These are phyloP conservation scores for Phaeolepiota aurea DNA, from an alignment of 768 basidiomycete species.

Conservation along the genomic window DNA sequence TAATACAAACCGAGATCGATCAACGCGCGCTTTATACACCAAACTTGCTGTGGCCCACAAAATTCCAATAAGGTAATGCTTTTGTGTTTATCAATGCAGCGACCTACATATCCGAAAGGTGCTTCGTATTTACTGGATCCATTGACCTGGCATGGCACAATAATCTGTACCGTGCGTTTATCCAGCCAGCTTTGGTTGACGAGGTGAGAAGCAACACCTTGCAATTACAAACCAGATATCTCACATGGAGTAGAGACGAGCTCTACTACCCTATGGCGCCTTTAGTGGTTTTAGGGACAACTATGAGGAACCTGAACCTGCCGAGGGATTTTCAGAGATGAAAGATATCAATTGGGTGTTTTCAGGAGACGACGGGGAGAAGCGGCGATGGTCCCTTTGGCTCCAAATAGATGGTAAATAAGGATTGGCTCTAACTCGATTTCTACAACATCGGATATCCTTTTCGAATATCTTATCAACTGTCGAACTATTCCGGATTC, in stretches of 20 bases:
- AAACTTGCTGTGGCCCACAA: constrained; percentile 50
- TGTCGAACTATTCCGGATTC: no score
- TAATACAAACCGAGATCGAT: constrained; percentile 80
- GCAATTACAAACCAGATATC: neutral
- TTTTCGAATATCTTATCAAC: neutral
- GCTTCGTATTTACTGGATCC: constrained; percentile 68
- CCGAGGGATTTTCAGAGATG: constrained; percentile 76
- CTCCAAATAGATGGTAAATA: constrained; percentile 70
- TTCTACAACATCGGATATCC: neutral
- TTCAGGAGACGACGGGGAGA: constrained; percentile 66
- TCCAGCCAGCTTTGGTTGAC: constrained; percentile 37
- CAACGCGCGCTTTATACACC: constrained; percentile 66
- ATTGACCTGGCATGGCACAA: constrained; percentile 90
- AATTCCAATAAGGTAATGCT: constrained; percentile 47
- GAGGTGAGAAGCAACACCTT: constrained; percentile 28
- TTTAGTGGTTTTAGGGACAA: constrained; percentile 48
- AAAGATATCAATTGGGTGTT: constrained; percentile 76
- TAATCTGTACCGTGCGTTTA: constrained; percentile 79
- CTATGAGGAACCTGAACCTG: constrained; percentile 55
- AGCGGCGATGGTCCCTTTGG: constrained; percentile 76
- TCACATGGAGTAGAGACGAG: no score
- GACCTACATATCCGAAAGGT: no score
- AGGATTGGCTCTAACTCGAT: constrained; percentile 6
- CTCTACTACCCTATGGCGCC: constrained; percentile 54
- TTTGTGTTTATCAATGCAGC: neutral